Conservation (phyloP, 2,329 filamentous ascomycete species). For the Coniochaeta sp. region DNA sequence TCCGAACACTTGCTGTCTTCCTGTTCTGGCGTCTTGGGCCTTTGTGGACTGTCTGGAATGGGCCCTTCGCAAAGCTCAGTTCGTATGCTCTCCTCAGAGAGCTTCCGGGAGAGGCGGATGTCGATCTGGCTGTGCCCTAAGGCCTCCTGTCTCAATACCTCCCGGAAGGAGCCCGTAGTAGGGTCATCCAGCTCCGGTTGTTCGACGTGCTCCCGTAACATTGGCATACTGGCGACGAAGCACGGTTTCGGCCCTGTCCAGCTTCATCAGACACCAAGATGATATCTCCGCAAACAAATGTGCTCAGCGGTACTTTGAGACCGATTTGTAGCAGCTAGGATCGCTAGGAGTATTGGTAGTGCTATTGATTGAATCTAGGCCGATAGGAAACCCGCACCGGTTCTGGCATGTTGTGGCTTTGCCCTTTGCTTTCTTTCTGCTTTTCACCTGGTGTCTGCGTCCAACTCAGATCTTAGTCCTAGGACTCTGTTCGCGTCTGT, state of each 20-base stretch:
- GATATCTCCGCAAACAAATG: background rate
- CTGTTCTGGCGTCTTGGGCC: slow-evolving; percentile 21
- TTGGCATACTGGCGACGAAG: background rate
- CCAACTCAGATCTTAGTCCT: background rate
- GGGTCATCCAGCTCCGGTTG: slow-evolving; percentile 1
- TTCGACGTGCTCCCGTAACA: background rate
- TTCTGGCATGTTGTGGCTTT: background rate
- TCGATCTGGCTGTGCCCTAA: background rate
- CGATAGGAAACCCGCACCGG: background rate
- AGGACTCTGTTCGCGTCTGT: background rate
- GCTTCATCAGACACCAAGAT: background rate
- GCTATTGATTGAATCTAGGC: background rate
- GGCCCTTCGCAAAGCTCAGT: slow-evolving; percentile 55
- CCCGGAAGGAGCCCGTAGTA: slow-evolving; percentile 4
- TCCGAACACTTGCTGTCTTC: slow-evolving; percentile 39
- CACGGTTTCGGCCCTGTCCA: too few species aligned
- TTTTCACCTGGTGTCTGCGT: background rate
- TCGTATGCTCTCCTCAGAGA: slow-evolving; percentile 53
- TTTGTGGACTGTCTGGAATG: slow-evolving; percentile 32
- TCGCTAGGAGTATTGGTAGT: background rate
- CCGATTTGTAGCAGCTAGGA: background rate
- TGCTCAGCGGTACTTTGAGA: background rate
- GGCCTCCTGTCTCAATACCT: slow-evolving; percentile 1
- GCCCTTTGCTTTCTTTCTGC: background rate
- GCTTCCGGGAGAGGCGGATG: slow-evolving; percentile 21